These are phyloP conservation scores for Mucor piriformis DNA, from an alignment of 371 early-diverging fungal species.

Conservation along the genomic window DNA sequence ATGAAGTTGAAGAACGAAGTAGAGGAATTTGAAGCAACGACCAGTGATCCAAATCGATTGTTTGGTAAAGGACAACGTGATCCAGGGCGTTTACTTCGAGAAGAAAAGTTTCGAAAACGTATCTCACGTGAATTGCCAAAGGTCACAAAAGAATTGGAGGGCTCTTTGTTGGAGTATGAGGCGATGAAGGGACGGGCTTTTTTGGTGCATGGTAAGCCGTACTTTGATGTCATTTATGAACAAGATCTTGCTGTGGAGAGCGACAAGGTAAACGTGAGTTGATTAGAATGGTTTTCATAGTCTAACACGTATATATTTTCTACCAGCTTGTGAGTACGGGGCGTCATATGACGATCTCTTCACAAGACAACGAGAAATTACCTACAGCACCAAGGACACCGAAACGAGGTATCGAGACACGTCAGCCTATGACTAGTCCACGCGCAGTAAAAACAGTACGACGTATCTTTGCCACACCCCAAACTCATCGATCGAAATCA, in stretches of 20 bases:
- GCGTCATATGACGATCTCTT: background rate
- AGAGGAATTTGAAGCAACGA: constrained; percentile 46
- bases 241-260: constrained; percentile 11
- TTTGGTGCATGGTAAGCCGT: constrained; percentile 42
- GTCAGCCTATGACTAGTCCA: constrained; percentile 29
- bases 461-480: constrained; percentile 42
- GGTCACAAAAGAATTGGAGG: constrained; percentile 42
- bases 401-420: constrained; percentile 11
- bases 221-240: constrained; percentile 32
- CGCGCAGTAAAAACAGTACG: constrained; percentile 1
- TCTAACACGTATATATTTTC: background rate
- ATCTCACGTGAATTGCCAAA: constrained; percentile 48
- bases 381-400: constrained; percentile 16
- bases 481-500: constrained; percentile 20
- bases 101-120: constrained; percentile 51
- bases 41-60: constrained; percentile 48
- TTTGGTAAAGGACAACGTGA: constrained; percentile 52
- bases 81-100: constrained; percentile 50
- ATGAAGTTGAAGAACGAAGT: constrained; percentile 46
- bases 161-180: constrained; percentile 42
- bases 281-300: background rate
- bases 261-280: constrained; percentile 16
- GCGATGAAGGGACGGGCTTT: constrained; percentile 36
- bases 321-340: too few relatives aligned
- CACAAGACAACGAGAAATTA: background rate